Evolutionary conservation across 73 alveolate genomes (phyloP).

Genomic region (Paramecium octaurelia): DNA sequence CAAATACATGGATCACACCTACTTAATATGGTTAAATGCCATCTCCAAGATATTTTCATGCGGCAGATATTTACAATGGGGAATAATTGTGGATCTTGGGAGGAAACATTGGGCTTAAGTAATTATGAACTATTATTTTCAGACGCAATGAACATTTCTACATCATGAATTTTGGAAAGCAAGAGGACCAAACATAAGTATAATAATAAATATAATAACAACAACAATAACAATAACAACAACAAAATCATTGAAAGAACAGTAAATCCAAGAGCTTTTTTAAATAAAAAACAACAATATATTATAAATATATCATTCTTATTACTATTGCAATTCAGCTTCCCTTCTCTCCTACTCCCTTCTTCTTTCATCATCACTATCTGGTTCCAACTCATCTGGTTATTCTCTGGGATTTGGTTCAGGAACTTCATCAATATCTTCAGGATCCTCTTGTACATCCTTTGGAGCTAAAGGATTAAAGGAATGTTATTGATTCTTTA

Average conservation of each 20-base stretch:
- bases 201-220: neutral
- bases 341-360: slow-evolving; percentile 26
- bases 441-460: slow-evolving; percentile 37
- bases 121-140: neutral
- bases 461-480: slow-evolving; percentile 35
- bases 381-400: slow-evolving; percentile 39
- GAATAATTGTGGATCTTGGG: slow-evolving; percentile 38
- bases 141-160: slow-evolving; percentile 40
- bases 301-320: slow-evolving; percentile 5
- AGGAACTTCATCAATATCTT: slow-evolving; percentile 23
- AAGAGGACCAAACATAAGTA: neutral
- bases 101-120: slow-evolving; percentile 30
- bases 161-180: slow-evolving; percentile 27
- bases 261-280: neutral
- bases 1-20: neutral
- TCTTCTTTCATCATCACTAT: slow-evolving; percentile 51
- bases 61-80: neutral
- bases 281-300: neutral
- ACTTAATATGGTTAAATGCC: neutral
- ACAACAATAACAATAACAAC: neutral
- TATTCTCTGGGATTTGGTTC: slow-evolving; percentile 39
- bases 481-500: neutral
- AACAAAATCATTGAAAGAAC: neutral
- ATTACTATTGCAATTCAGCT: slow-evolving; percentile 26
- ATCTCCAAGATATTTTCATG: slow-evolving; percentile 46